Base-by-base conservation (phyloP, 768 basidiomycete genomes). In the Podaxis sp. region DNA sequence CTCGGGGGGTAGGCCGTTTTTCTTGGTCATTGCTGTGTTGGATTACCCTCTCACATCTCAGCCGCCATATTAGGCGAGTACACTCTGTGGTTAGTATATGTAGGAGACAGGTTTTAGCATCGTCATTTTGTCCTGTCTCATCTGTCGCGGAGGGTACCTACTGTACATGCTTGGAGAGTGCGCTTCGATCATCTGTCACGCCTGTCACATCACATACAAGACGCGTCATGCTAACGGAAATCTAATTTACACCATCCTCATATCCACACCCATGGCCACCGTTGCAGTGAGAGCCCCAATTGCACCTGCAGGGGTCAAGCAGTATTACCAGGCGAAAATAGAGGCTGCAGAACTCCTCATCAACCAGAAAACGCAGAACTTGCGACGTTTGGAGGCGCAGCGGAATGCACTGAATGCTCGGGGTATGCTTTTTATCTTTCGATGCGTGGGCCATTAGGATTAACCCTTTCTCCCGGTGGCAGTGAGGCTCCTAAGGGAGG, bases 321-420 rank as follows among this genome's bases (percentile, higher is more conserved):
- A 90, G 0, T 99, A 96, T 80, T 98, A 96, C 72, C 92, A 95
- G 73, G 89, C 93, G 17, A 99, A 98, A 79, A 98, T 98, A 39
- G 95, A 98, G 72, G 81, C 90, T 8, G 90, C 95, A 1, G 96
- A 99, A 70, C 82, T 97, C 30, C 83, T 92, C 46, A 97, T 98
- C 67, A 97, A 96, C 76, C 88, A 95, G 76, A 96, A 95, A 75
- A 97, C 96, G 0, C 95, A 98, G 80, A 98, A 99, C 77, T 73
- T 99, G 60, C 83, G 96, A 24, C 91, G 96, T 61, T 78, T 99
- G 69, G 96, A 99, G 77, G 97, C 96, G 6, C 96, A 98, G 73
- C 83, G 97, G 64, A 99, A 99, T 84, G 93, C 96, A 8, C 76
- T 99, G 63, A 99, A 99, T 74, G 95, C 96, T 13, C 81, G 95